These are phyloP conservation scores for Pyrenula aspistea DNA, from an alignment of 495 filamentous ascomycete species.

Conservation along the genomic window DNA sequence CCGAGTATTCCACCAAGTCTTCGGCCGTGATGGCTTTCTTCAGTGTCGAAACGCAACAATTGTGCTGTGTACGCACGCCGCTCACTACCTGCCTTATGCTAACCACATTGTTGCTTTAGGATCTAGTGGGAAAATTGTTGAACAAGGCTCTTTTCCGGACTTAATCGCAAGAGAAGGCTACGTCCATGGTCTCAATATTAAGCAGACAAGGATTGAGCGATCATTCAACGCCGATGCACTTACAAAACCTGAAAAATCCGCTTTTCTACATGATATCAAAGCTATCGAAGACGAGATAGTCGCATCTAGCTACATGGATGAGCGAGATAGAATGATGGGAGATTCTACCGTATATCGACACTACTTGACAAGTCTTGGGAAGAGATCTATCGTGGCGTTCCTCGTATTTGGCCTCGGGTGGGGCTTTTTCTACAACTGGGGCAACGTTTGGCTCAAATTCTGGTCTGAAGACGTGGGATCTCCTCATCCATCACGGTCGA, in stretches of 20 bases:
- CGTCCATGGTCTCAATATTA: constrained; percentile 5
- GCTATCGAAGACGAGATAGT: not conserved
- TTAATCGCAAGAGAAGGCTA: constrained; percentile 23
- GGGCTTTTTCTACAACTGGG: not conserved
- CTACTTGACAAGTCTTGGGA: not conserved
- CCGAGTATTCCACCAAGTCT: constrained; percentile 26
- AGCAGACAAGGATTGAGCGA: not conserved
- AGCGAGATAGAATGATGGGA: not conserved
- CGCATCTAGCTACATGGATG: not conserved
- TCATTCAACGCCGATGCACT: not conserved
- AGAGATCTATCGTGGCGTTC: not conserved
- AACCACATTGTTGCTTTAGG: constrained; percentile 33
- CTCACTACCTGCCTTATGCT: constrained; percentile 23
- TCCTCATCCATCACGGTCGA: not conserved
- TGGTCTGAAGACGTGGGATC: not conserved
- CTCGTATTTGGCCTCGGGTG: not conserved
- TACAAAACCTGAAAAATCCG: not conserved
- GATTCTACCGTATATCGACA: not conserved
- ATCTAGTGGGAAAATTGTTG: constrained; percentile 23
- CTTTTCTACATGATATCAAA: not conserved
- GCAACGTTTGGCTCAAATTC: not conserved
- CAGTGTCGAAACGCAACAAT: constrained; percentile 10
- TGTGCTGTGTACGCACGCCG: constrained; percentile 15
- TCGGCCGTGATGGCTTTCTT: constrained; percentile 26
- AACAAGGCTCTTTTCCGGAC: constrained; percentile 29